Evolutionary conservation across 2,329 filamentous ascomycete species (phyloP).

Genomic region (Beauveria rudraprayagi): DNA sequence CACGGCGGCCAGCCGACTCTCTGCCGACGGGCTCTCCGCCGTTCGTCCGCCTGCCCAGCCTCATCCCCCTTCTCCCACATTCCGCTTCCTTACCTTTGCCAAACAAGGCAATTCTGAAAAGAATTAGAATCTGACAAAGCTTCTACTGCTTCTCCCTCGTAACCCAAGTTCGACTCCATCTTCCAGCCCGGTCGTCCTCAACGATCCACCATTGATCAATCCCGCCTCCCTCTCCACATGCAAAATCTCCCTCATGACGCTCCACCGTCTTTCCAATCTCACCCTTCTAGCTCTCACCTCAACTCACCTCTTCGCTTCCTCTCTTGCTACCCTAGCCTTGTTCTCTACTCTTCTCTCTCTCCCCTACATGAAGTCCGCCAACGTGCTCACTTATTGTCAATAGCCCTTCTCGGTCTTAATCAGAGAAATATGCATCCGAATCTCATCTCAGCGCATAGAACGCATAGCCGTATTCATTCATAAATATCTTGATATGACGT

Average conservation of each 20-base stretch:
- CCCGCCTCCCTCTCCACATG: not conserved
- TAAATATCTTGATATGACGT: not conserved
- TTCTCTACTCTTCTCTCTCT: too few relatives aligned
- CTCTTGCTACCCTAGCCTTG: not conserved
- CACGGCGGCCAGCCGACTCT: not conserved
- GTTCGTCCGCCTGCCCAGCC: not conserved
- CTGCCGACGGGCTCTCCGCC: not conserved
- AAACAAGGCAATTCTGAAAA: too few relatives aligned
- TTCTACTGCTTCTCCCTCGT: not conserved
- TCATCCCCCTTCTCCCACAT: not conserved
- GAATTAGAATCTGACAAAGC: not conserved
- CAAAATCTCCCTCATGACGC: not conserved
- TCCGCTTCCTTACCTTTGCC: not conserved
- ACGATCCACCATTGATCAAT: not conserved
- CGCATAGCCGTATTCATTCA: not conserved
- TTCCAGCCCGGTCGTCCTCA: not conserved
- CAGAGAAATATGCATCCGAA: not conserved
- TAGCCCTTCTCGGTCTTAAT: not conserved
- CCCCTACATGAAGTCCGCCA: too few relatives aligned
- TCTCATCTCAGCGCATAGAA: not conserved
- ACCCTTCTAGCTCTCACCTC: conserved; percentile 9
- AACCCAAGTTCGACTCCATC: not conserved
- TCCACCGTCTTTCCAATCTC: not conserved
- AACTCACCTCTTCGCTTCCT: not conserved
- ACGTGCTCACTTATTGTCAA: too few relatives aligned